Evolutionary conservation across 257 asterid species (phyloP), one percentile per base, ranked within the genome.

Genomic region (Plectranthus barbatus): DNA sequence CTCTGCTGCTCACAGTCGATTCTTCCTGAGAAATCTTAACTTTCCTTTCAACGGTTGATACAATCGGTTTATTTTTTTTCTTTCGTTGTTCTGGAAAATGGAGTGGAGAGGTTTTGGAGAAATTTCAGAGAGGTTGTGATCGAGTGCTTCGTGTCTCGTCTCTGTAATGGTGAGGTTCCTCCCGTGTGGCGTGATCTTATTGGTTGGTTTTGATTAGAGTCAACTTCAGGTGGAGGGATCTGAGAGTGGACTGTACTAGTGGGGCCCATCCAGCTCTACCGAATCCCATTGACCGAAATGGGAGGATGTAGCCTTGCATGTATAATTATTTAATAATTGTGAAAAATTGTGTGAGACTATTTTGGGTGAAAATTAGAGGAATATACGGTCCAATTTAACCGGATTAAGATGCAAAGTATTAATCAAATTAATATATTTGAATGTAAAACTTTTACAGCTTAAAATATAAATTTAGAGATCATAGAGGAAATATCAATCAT

Each of bases 41-140:
- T 23, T 26, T 34, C 7, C 13, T 49, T 9, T 44, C 29, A 53
- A 37, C 13, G 34, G 47, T 24, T 44, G 56, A 46, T 71, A 52
- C 29, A n/a, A 56, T 52, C 52, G 46, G 12, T 36, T 41, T 52
- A 31, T 41, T 13, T 66, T 24, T 36, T 11, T 53, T 15, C 4
- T 34, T 56, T 55, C 19, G 39, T 7, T 41, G 59, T 37, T 39
- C 13, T 4, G 31, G 12, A 48, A 21, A 26, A 8, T 26, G 41
- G 50, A 59, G 68, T 60, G 49, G 60, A 50, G 69, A 52, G 77
- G 70, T n/a, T 58, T n/a, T 53, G 13, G 66, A 47, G 48, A 31
- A 20, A 14, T 61, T 31, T 8, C 20, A 19, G 9, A 14, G 33
- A 12, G 67, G 20, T 14, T 2, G 18, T 26, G 51, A 61, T 73